Conservation (phyloP, 306 rosid genomes). For the Inga laurina region DNA sequence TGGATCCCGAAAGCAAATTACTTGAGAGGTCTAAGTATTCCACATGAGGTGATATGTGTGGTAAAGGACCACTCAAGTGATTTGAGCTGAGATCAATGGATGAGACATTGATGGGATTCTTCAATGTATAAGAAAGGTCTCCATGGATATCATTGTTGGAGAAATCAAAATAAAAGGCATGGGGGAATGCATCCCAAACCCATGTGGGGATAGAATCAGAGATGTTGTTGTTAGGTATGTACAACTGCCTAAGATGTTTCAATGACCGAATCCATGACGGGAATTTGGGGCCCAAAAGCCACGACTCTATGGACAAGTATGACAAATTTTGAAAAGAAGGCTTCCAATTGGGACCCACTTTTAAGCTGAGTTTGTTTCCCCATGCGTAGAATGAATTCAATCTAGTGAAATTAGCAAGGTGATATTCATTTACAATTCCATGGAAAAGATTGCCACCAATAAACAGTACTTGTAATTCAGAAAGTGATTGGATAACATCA, state of each 20-base stretch:
- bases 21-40: not conserved
- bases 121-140: not conserved
- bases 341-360: too few species aligned
- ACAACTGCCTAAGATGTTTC: not conserved
- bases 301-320: too few species aligned
- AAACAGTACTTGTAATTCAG: too few species aligned
- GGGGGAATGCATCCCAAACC: not conserved
- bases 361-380: too few species aligned
- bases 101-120: not conserved
- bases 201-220: not conserved
- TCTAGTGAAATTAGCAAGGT: too few species aligned
- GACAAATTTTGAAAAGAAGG: too few species aligned
- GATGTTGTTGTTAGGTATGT: not conserved
- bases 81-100: not conserved
- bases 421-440: too few species aligned
- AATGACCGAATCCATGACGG: too few species aligned
- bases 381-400: too few species aligned
- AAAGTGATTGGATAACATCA: too few species aligned
- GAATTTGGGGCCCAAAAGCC: too few species aligned
- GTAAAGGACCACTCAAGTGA: not conserved
- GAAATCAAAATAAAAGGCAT: not conserved
- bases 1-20: not conserved
- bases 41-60: not conserved
- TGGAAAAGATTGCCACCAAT: too few species aligned
- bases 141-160: not conserved